Evolutionary conservation across 1,284 basidiomycete species (phyloP).

Genomic region (Naganishia sp.): DNA sequence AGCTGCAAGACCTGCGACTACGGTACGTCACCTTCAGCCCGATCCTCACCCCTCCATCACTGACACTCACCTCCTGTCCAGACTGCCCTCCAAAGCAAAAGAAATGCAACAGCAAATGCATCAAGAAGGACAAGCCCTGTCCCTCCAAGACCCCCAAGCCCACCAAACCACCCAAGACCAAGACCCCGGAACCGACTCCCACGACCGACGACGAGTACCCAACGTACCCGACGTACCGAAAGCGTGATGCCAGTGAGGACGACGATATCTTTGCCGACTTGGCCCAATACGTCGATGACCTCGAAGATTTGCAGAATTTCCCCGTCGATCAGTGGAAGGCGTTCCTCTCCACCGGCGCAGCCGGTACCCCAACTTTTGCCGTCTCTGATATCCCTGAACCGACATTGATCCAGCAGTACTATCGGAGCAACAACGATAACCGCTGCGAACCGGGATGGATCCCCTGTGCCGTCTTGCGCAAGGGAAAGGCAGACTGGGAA

Average conservation of each 20-base stretch:
- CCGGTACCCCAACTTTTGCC: conserved; percentile 5
- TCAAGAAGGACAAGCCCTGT: conserved; percentile 11
- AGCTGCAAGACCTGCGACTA: conserved; percentile 15
- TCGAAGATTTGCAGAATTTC: neutral
- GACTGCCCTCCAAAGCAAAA: conserved; percentile 17
- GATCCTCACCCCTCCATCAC: neutral
- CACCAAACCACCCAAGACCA: conserved; percentile 11
- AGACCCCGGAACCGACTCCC: neutral
- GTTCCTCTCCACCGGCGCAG: neutral
- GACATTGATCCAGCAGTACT: conserved; percentile 23
- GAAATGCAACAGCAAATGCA: conserved; percentile 21
- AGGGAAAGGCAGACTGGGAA: conserved; percentile 25
- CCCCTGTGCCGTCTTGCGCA: conserved; percentile 8
- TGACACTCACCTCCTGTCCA: neutral
- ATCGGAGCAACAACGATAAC: neutral
- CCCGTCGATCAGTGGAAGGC: neutral
- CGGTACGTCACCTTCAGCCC: conserved; percentile 1
- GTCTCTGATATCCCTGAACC: conserved; percentile 23
- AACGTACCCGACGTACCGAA: neutral
- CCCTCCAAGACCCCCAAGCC: conserved; percentile 8
- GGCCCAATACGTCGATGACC: neutral
- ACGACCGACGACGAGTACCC: neutral
- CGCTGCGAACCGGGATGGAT: conserved; percentile 21
- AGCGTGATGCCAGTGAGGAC: neutral
- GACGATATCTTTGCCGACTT: neutral